Conservation (phyloP, 1,284 basidiomycete genomes). For the Entoloma clypeatum region DNA sequence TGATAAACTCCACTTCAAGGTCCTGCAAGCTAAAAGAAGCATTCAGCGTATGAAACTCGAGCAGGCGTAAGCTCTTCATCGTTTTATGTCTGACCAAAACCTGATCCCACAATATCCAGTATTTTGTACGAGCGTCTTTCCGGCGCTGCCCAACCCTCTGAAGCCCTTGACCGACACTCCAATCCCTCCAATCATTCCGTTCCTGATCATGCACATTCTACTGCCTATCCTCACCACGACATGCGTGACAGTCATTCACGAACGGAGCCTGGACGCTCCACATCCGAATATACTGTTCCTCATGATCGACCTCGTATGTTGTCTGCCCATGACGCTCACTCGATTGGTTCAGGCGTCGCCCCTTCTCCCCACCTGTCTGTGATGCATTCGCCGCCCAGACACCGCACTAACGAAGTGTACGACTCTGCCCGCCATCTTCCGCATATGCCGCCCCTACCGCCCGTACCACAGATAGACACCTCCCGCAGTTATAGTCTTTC, state of each 20-base stretch:
- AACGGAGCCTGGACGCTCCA: slow-evolving; percentile 40
- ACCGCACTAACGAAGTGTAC: slow-evolving; percentile 23
- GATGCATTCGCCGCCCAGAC: slow-evolving; percentile 29
- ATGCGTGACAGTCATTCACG: slow-evolving; percentile 34
- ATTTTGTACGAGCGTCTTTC: slow-evolving; percentile 76
- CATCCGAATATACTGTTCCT: slow-evolving; percentile 42
- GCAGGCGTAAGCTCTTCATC: slow-evolving; percentile 65
- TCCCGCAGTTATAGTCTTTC: slow-evolving; percentile 38
- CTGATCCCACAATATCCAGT: slow-evolving; percentile 35
- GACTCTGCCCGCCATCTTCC: slow-evolving; percentile 47
- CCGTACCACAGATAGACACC: slow-evolving; percentile 38
- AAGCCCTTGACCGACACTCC: slow-evolving; percentile 37
- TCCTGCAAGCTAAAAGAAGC: slow-evolving; percentile 77
- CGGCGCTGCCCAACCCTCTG: slow-evolving; percentile 52
- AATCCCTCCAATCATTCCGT: slow-evolving; percentile 36
- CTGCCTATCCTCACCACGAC: slow-evolving; percentile 38
- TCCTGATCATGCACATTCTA: slow-evolving; percentile 30
- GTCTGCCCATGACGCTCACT: slow-evolving; percentile 38
- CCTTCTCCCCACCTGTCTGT: slow-evolving; percentile 40
- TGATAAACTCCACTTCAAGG: slow-evolving; percentile 81
- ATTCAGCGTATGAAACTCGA: slow-evolving; percentile 89
- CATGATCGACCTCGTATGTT: slow-evolving; percentile 43
- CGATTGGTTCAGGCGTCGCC: slow-evolving; percentile 37
- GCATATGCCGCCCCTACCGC: slow-evolving; percentile 43
- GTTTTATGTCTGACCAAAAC: slow-evolving; percentile 22